Conservation (phyloP, 2,329 filamentous ascomycete genomes). For the Penicillium sp. region DNA sequence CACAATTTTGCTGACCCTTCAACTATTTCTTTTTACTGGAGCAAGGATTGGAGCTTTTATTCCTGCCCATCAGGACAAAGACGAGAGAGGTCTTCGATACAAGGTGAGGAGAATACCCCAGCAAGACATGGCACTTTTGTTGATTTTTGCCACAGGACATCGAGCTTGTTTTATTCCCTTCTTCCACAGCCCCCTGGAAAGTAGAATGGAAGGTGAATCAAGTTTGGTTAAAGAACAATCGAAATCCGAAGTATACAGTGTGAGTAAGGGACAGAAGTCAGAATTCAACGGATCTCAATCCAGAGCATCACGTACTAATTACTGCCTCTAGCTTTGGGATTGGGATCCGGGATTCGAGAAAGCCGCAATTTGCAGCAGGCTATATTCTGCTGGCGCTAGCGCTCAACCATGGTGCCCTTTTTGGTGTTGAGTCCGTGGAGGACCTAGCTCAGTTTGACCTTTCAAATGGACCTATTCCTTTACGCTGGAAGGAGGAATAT, state of each 20-base stretch:
- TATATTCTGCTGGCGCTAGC: constrained; percentile 16
- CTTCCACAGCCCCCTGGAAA: constrained; percentile 13
- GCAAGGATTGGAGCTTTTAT: constrained; percentile 18
- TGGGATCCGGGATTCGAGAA: constrained; percentile 15
- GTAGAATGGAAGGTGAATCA: constrained; percentile 18
- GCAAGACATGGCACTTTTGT: constrained; percentile 11
- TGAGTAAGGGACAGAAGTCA: too few relatives aligned
- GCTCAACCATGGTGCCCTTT: constrained; percentile 14
- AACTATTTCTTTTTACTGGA: constrained; percentile 17
- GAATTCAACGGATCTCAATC: too few relatives aligned
- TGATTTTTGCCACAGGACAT: too few relatives aligned
- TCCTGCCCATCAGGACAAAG: constrained; percentile 9
- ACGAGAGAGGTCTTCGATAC: constrained; percentile 4
- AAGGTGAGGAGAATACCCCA: constrained; percentile 6
- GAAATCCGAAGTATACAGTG: constrained; percentile 14
- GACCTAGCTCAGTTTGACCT: constrained; percentile 14
- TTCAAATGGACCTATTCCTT: constrained; percentile 8
- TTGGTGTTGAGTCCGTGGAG: constrained; percentile 11
- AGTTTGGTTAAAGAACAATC: constrained; percentile 16
- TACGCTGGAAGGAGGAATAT: constrained; percentile 20
- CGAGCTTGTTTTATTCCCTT: constrained; percentile 15
- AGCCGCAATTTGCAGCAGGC: constrained; percentile 12
- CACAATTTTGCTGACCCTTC: constrained; percentile 12
- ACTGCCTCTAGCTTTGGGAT: constrained; percentile 19
- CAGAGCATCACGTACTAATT: neutral